These are phyloP conservation scores for Neophaeococcomyces aloes DNA, from an alignment of 2,329 filamentous ascomycete species.

Conservation along the genomic window DNA sequence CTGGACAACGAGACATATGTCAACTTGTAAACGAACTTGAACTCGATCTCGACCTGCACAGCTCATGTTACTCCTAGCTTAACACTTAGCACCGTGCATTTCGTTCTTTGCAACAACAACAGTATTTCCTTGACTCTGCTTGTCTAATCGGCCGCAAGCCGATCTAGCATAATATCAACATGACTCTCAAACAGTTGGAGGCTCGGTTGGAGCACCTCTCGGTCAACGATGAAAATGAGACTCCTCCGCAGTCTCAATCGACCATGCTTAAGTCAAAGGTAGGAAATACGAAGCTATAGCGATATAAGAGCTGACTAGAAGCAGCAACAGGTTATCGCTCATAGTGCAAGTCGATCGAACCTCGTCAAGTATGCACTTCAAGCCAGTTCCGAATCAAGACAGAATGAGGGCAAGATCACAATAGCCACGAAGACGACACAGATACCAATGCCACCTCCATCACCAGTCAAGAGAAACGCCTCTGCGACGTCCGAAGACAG, in stretches of 20 bases:
- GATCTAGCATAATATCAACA: constrained; percentile 26
- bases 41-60: no score
- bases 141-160: background rate
- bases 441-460: constrained; percentile 33
- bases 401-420: constrained; percentile 48
- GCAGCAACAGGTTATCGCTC: constrained; percentile 25
- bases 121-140: background rate
- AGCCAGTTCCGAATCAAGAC: constrained; percentile 55
- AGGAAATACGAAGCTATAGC: constrained; percentile 19
- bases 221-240: constrained; percentile 78
- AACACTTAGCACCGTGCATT: no score
- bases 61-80: no score
- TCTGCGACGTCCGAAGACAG: constrained; percentile 42
- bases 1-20: no score
- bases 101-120: background rate
- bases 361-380: constrained; percentile 79
- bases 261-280: constrained; percentile 69
- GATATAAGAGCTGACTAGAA: background rate
- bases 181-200: constrained; percentile 72
- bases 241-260: constrained; percentile 40
- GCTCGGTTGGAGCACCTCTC: constrained; percentile 81
- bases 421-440: constrained; percentile 25
- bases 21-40: no score
- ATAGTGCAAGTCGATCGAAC: constrained; percentile 58
- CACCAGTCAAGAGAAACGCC: constrained; percentile 44